Evolutionary conservation across 345 rosid species (phyloP), one percentile per base, ranked within the genome.

Genomic region (Salix brachista): DNA sequence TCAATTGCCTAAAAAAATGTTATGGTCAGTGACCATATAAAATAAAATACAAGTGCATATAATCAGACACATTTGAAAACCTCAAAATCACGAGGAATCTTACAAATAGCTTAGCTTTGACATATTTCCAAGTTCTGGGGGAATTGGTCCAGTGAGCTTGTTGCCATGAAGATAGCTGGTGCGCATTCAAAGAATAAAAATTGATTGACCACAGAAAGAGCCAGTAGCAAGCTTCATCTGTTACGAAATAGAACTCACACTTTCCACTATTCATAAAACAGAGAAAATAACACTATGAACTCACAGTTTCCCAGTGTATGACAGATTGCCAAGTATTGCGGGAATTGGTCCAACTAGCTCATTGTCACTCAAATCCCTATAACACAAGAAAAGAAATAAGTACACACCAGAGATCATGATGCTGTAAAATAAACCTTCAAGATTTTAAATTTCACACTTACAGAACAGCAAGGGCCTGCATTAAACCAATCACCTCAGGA

Each of bases 381-480:
- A 52, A 37, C 42, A 26, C 14, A 36, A 3, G 12, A 4, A 54
- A 19, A 30, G 1, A 4, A 8, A 18, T 10, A 62, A 71, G 11
- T 6, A 2, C 17, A 28, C 34, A 23, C 11, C 18, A 13, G 23
- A 62, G 6, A 17, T 12, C n/a, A 2, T 17, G 5, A 17, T 46
- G 7, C 10, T 2, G 8, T 48, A 1, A 34, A 9, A 26, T 8
- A 3, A 11, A 0, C 17, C 2, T 25, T 37, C 18, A 14, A 28
- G 37, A 52, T 32, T 36, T 19, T 13, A 9, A 68, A 11, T 12
- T 8, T 9, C 41, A 60, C 23, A 86, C 98, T 84, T 85, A 96
- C 99, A 96, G 74, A 50, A 96, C 97, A 54, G 98, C 99, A 18
- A 96, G 88, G 65, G 99, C 99, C 85, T 96, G 99, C 99, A 96